phyloP scores from a whole-genome alignment of 1,284 basidiomycete species.

The Ceratobasidium sp. region DNA sequence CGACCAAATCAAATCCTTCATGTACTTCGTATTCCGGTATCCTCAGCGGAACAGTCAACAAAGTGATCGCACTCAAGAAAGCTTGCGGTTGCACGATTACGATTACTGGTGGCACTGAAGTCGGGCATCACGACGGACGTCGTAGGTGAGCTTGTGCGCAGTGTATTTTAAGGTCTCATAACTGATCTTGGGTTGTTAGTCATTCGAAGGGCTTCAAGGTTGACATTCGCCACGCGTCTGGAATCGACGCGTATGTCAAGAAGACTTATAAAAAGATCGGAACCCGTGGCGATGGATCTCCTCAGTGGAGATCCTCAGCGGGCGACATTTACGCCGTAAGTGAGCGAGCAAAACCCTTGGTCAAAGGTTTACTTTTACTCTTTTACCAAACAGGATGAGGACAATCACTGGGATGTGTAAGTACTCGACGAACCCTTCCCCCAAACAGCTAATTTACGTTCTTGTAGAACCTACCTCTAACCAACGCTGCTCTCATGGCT shows the following conservation, averaged over 20 bases:
- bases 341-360: neutral
- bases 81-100: conserved; percentile 31
- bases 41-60: conserved; percentile 35
- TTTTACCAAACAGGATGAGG: conserved; percentile 7
- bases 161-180: neutral
- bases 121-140: conserved; percentile 21
- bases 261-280: conserved; percentile 28
- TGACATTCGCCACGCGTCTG: conserved; percentile 16
- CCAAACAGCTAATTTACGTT: neutral
- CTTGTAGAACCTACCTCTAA: neutral
- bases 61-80: conserved; percentile 30
- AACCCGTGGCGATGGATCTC: conserved; percentile 35
- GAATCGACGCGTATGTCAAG: conserved; percentile 31
- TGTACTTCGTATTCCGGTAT: conserved; percentile 42
- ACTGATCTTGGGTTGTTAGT: neutral
- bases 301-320: conserved; percentile 33
- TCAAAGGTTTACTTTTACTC: neutral
- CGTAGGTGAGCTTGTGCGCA: conserved; percentile 13
- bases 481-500: no score
- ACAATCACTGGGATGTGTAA: conserved; percentile 38
- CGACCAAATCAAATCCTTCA: conserved; percentile 3
- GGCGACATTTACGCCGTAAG: conserved; percentile 39
- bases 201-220: conserved; percentile 42
- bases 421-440: neutral
- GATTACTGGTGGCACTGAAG: conserved; percentile 39